These are phyloP conservation scores for Kalmanozyma brasiliensis DNA, from an alignment of 1,284 basidiomycete species.

Conservation along the genomic window DNA sequence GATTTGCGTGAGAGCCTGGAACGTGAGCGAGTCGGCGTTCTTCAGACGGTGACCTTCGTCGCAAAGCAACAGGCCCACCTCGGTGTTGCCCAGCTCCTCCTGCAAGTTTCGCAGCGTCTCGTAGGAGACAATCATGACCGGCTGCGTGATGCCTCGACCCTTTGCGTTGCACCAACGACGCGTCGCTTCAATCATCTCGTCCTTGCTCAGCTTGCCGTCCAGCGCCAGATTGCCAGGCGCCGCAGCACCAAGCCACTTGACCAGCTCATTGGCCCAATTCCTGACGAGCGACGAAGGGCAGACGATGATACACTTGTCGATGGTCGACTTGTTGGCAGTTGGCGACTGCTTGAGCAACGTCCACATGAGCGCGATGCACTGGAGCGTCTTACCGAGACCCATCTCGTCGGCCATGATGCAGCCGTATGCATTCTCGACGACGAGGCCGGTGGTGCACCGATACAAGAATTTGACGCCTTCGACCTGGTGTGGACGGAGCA, in stretches of 20 bases:
- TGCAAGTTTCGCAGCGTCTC: slow-evolving; percentile 79
- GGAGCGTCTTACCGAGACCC: slow-evolving; percentile 88
- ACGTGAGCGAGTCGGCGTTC: slow-evolving; percentile 82
- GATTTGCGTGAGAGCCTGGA: slow-evolving; percentile 83
- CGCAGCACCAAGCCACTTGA: slow-evolving; percentile 64
- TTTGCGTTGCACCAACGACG: slow-evolving; percentile 63
- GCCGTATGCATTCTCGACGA: slow-evolving; percentile 90
- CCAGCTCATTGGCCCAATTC: slow-evolving; percentile 97
- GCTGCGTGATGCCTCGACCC: slow-evolving; percentile 61
- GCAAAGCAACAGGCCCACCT: slow-evolving; percentile 89
- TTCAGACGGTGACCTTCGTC: slow-evolving; percentile 98
- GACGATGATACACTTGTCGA: slow-evolving; percentile 97
- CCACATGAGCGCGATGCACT: slow-evolving; percentile 96
- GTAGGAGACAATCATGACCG: slow-evolving; percentile 98
- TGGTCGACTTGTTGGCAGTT: slow-evolving; percentile 81
- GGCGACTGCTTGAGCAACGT: slow-evolving; percentile 97
- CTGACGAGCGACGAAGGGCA: slow-evolving; percentile 96
- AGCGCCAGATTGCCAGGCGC: slow-evolving; percentile 64
- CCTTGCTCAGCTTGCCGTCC: slow-evolving; percentile 65
- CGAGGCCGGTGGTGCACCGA: slow-evolving; percentile 91
- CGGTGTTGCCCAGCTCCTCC: slow-evolving; percentile 67
- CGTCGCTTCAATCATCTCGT: slow-evolving; percentile 63
- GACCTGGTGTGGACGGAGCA: slow-evolving; percentile 64
- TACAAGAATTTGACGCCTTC: slow-evolving; percentile 95
- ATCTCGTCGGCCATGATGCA: slow-evolving; percentile 99